Conservation (phyloP, 139 green algal species). For the Eudorina sp. region DNA sequence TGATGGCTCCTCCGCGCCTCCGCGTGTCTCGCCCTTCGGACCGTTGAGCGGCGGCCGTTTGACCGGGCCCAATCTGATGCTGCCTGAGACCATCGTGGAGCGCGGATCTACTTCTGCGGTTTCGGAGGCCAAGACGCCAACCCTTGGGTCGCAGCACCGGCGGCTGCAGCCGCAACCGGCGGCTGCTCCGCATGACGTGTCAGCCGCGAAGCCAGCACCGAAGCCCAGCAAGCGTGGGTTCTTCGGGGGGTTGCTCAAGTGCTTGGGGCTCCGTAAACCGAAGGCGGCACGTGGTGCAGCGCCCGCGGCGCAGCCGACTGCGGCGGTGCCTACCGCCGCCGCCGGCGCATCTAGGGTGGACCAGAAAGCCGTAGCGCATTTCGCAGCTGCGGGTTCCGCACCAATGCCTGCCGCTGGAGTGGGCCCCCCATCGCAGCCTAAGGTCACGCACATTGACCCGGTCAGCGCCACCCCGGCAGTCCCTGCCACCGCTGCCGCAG, state of each 20-base stretch:
- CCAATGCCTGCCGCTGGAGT: no score
- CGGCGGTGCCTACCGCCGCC: not conserved
- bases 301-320: no score
- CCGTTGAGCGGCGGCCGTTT: no score
- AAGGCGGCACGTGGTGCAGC: not conserved
- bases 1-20: no score
- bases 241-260: not conserved
- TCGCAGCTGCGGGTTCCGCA: no score
- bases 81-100: not conserved
- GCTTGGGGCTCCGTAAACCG: not conserved
- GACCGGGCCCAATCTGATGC: not conserved
- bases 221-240: not conserved
- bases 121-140: not conserved
- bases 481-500: not conserved
- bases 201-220: not conserved
- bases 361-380: no score
- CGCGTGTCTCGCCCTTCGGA: no score
- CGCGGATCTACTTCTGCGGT: not conserved
- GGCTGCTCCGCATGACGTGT: no score
- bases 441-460: no score
- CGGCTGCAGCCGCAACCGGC: not conserved
- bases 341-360: no score
- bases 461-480: not conserved
- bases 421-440: no score
- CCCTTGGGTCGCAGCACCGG: not conserved